These are phyloP conservation scores for Saccharomycopsis malanga DNA, from an alignment of 805 yeast species.

Conservation along the genomic window DNA sequence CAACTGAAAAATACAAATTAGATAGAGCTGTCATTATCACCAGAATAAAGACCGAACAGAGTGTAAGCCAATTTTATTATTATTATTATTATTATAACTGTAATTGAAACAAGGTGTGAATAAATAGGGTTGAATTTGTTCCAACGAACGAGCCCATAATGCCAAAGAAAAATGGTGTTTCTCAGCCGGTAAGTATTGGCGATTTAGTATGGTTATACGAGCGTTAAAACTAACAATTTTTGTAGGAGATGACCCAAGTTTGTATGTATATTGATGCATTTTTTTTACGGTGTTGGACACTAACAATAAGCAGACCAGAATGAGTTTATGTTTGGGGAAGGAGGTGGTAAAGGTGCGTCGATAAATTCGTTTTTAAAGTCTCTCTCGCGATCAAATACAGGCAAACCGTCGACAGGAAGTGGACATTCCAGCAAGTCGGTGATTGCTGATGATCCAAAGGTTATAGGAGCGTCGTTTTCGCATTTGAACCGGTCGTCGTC, in stretches of 20 bases:
- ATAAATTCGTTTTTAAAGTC: slow-evolving; percentile 45
- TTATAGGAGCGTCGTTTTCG: slow-evolving; percentile 51
- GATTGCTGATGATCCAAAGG: slow-evolving; percentile 32
- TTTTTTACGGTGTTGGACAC: neutral
- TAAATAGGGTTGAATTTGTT: neutral
- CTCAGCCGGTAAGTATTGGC: slow-evolving; percentile 7
- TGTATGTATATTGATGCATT: slow-evolving; percentile 24
- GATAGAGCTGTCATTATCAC: too few species aligned
- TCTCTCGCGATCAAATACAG: slow-evolving; percentile 26
- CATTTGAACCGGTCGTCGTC: slow-evolving; percentile 33
- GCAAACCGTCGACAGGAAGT: slow-evolving; percentile 24
- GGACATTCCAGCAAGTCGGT: slow-evolving; percentile 21
- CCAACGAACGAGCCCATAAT: neutral
- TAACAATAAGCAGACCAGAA: slow-evolving; percentile 26
- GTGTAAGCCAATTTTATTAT: too few species aligned
- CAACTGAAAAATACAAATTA: too few species aligned
- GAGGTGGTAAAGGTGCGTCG: slow-evolving; percentile 61
- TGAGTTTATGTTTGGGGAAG: slow-evolving; percentile 61
- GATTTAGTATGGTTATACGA: neutral
- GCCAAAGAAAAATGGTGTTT: slow-evolving; percentile 6
- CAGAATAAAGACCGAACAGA: too few species aligned
- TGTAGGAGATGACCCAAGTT: slow-evolving; percentile 36
- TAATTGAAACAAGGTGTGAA: neutral
- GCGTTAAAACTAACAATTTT: neutral
- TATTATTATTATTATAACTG: too few species aligned